Conservation (phyloP, 805 yeast genomes). For the Schizosaccharomyces osmophilus region DNA sequence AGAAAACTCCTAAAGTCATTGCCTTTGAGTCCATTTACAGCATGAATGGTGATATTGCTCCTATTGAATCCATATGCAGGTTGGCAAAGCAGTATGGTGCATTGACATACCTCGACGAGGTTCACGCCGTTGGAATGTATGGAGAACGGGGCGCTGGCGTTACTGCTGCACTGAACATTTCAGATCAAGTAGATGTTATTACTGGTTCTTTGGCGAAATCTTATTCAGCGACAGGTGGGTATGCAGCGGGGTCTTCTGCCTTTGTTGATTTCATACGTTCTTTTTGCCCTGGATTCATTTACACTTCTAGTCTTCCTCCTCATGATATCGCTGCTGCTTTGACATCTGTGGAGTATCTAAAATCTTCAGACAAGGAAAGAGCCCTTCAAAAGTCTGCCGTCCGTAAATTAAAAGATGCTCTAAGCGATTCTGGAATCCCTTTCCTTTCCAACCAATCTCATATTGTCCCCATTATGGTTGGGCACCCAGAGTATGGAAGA, state of each 20-base stretch:
- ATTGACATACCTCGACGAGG: conserved; percentile 88
- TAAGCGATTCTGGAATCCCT: conserved; percentile 57
- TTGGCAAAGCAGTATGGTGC: conserved; percentile 96
- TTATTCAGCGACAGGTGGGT: conserved; percentile 92
- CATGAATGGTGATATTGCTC: conserved; percentile 94
- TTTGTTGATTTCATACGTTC: conserved; percentile 90
- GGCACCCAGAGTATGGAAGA: conserved; percentile 82
- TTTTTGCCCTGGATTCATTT: conserved; percentile 89
- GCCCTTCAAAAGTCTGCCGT: conserved; percentile 66
- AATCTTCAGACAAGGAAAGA: conserved; percentile 53
- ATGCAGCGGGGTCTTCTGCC: conserved; percentile 65
- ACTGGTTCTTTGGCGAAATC: conserved; percentile 96
- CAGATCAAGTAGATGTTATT: conserved; percentile 80
- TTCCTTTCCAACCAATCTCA: conserved; percentile 95
- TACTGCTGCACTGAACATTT: conserved; percentile 46
- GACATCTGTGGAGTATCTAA: conserved; percentile 65
- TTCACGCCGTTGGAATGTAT: conserved; percentile 95
- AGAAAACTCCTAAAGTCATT: conserved; percentile 72
- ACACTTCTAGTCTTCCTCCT: conserved; percentile 91
- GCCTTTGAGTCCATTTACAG: conserved; percentile 95
- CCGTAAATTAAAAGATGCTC: conserved; percentile 51
- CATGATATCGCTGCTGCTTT: conserved; percentile 87
- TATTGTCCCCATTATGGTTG: conserved; percentile 83
- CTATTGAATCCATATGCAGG: conserved; percentile 76
- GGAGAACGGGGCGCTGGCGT: conserved; percentile 99